These are phyloP conservation scores for Quercus suber DNA, from an alignment of 306 rosid genomes.

Conservation along the genomic window DNA sequence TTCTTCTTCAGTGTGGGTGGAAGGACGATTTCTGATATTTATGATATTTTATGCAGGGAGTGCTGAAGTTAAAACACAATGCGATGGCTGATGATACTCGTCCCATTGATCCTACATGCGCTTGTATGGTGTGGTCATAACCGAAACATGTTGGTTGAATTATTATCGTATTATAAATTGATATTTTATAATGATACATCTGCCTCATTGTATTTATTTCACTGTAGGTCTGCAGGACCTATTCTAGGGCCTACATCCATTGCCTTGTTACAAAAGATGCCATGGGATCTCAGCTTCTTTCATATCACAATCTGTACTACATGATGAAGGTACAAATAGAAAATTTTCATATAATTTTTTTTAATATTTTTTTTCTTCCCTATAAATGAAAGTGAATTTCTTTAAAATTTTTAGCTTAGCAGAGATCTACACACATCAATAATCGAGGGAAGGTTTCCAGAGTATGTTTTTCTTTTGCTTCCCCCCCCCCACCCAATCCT, in stretches of 20 bases:
- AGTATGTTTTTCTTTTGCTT: conserved; percentile 47
- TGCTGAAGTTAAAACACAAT: conserved; percentile 73
- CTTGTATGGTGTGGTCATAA: conserved; percentile 72
- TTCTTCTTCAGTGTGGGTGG: not conserved
- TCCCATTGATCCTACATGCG: conserved; percentile 84
- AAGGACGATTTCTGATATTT: not conserved
- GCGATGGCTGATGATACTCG: conserved; percentile 88
- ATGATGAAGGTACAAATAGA: conserved; percentile 72
- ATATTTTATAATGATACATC: conserved; percentile 1
- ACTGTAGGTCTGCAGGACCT: conserved; percentile 83
- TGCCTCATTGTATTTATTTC: conserved; percentile 28
- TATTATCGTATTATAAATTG: not conserved
- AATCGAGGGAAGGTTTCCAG: conserved; percentile 70
- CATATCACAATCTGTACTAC: conserved; percentile 86
- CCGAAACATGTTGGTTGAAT: conserved; percentile 13
- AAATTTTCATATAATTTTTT: not conserved
- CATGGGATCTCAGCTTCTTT: conserved; percentile 97
- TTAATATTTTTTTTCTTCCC: not conserved
- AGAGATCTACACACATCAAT: conserved; percentile 81
- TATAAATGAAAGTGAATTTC: conserved; percentile 7
- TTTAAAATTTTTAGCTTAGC: conserved; percentile 70
- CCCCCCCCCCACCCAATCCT: not conserved
- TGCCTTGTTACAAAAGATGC: conserved; percentile 95
- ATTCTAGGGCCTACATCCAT: conserved; percentile 90
- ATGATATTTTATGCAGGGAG: conserved; percentile 60